Evolutionary conservation across 257 asterid species (phyloP), one percentile per base, ranked within the genome.

Genomic region (Cordia subcordata): DNA sequence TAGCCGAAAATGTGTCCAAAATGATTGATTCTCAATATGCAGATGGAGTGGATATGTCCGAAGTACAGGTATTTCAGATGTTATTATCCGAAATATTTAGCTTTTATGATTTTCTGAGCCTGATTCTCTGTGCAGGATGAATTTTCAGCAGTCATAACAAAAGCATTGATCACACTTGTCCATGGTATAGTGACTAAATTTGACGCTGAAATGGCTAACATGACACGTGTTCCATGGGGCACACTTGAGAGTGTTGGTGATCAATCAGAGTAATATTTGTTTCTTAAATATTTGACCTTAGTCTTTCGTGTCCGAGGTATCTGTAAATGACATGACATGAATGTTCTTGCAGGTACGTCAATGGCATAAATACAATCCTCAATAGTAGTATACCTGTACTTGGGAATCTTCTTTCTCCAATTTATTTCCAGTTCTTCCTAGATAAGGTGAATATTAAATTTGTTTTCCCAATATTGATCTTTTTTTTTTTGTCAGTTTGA

Each of bases 221-320:
- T 93, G 99, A 83, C 97, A 46, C 97, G 99, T 57, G 94, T 89
- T 68, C 95, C 90, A 63, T 93, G 99, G 99, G 90, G 85, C 72
- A 85, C 92, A 11, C 95, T 93, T 56, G 99, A 93, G 79, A 93
- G 96, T 78, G 99, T 93, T 74, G 97, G 99, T 61, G 99, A 93
- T 79, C 99, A 93, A 77, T 93, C 99, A 11, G 97, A 77, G 99
- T 93, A 89, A 78, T 89, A 75, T 49, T 37, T 19, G 16, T 57
- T 50, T 63, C 37, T 27, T 45, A 17, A 11, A 23, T 60, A 37
- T 42, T 55, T 23, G 39, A 16, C 44, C 8, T 21, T 40, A 13
- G 15, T 32, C 49, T 37, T 54, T n/a, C 22, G 44, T 10, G n/a
- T 15, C 37, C 11, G 44, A 33, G 18, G 17, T 53, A 64, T 53